Conservation (phyloP, 179 eudicot genomes). For the Dionaea muscipula region DNA sequence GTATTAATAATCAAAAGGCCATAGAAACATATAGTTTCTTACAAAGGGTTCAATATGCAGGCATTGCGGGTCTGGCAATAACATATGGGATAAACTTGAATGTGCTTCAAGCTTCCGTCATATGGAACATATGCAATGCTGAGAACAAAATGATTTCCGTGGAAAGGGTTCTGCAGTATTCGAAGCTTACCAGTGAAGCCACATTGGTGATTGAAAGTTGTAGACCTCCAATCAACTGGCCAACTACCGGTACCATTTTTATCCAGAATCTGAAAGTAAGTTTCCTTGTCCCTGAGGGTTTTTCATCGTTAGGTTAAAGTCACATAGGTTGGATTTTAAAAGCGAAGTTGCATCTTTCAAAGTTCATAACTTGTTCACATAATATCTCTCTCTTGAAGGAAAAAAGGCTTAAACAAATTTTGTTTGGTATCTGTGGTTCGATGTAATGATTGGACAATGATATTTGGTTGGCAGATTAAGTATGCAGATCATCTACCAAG, state of each 20-base stretch:
- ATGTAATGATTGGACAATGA: too few relatives aligned
- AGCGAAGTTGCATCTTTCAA: too few relatives aligned
- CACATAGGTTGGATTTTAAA: too few relatives aligned
- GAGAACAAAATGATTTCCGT: conserved; percentile 94
- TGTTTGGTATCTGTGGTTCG: too few relatives aligned
- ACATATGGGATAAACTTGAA: conserved; percentile 83
- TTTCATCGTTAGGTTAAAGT: too few relatives aligned
- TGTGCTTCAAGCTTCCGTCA: conserved; percentile 65
- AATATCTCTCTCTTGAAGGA: too few relatives aligned
- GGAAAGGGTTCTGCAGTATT: conserved; percentile 81
- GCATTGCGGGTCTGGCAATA: conserved; percentile 89
- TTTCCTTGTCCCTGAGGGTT: not conserved
- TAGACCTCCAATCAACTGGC: conserved; percentile 72
- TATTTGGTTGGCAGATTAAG: conserved; percentile 67
- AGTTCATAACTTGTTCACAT: too few relatives aligned
- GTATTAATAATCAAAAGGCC: too few relatives aligned
- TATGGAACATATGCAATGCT: conserved; percentile 82
- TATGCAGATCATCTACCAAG: conserved; percentile 86
- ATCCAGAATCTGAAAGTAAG: conserved; percentile 70
- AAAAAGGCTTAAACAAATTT: too few relatives aligned
- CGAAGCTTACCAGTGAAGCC: conserved; percentile 67
- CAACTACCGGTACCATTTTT: conserved; percentile 55
- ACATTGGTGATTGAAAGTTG: conserved; percentile 50
- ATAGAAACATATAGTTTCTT: too few relatives aligned
- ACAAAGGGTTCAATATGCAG: conserved; percentile 21